phyloP scores from a whole-genome alignment of 1,284 basidiomycete species.

The Sanghuangporus weigelae region DNA sequence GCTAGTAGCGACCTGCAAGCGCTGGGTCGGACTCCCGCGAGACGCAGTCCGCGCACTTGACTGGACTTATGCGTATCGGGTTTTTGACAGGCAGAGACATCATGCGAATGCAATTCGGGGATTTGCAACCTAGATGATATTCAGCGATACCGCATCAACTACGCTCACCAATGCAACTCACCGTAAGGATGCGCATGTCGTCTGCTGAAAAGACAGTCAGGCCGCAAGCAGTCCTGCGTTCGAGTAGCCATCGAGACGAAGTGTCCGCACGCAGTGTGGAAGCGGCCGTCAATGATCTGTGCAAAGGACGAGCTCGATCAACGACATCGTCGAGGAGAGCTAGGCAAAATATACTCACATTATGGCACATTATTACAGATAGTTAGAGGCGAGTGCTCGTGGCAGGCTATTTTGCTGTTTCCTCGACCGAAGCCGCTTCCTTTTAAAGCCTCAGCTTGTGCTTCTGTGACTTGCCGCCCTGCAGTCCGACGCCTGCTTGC shows the following conservation, averaged over 20 bases:
- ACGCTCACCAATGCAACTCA: conserved; percentile 27
- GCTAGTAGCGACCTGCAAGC: conserved; percentile 11
- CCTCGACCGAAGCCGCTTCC: conserved; percentile 12
- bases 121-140: conserved; percentile 48
- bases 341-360: conserved; percentile 42
- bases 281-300: conserved; percentile 75
- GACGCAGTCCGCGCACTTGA: conserved; percentile 52
- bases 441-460: conserved; percentile 13
- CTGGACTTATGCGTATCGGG: conserved; percentile 66
- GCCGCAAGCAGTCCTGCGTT: conserved; percentile 57
- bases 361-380: conserved; percentile 61
- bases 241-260: conserved; percentile 70
- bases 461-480: conserved; percentile 14
- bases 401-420: conserved; percentile 20
- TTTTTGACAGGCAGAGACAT: conserved; percentile 70
- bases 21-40: conserved; percentile 27
- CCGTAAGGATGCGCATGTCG: conserved; percentile 55
- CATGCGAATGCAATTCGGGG: conserved; percentile 51
- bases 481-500: conserved; percentile 8
- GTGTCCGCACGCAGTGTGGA: conserved; percentile 66
- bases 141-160: background rate
- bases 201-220: conserved; percentile 66
- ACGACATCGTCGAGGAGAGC: conserved; percentile 13
- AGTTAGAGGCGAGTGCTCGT: conserved; percentile 21
- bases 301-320: conserved; percentile 16